A percentile compares a stretch with the other conserved stretches of the same genome.
Conservation (phyloP, 352 stramenopile species). For the Pythium sukuiense region DNA sequence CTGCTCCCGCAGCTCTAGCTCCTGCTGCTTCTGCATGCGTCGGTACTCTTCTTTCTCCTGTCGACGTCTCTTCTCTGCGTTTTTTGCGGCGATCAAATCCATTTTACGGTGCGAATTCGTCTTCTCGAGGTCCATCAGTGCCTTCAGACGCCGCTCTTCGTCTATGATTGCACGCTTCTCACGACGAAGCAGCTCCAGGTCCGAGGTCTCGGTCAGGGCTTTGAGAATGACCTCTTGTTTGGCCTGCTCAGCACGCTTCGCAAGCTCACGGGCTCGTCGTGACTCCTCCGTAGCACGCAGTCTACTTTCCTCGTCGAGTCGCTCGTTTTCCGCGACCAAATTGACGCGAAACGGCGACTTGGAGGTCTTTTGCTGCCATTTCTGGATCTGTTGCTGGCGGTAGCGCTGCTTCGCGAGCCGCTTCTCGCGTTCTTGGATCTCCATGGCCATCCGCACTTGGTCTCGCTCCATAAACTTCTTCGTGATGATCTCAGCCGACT, state of each 20-base stretch:
- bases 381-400: constrained; percentile 60
- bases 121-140: constrained; percentile 93
- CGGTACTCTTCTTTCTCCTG: constrained; percentile 89
- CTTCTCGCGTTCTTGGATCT: constrained; percentile 55
- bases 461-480: constrained; percentile 79
- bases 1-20: constrained; percentile 62
- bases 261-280: constrained; percentile 56
- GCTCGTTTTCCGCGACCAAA: constrained; percentile 93
- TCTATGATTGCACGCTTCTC: constrained; percentile 95
- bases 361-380: constrained; percentile 90
- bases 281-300: constrained; percentile 79
- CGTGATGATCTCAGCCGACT: constrained; percentile 76
- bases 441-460: constrained; percentile 60
- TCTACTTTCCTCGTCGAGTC: constrained; percentile 89
- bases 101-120: constrained; percentile 91
- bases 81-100: constrained; percentile 88
- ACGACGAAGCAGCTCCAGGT: constrained; percentile 89
- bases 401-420: constrained; percentile 63
- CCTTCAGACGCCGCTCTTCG: constrained; percentile 93
- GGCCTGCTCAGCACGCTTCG: constrained; percentile 76
- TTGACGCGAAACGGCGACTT: constrained; percentile 92
- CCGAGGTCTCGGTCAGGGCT: constrained; percentile 84
- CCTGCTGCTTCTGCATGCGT: constrained; percentile 57
- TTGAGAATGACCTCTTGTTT: constrained; percentile 95
- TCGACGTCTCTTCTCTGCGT: constrained; percentile 90